phyloP scores from a whole-genome alignment of 2,329 filamentous ascomycete species.

The Aspergillus sp. region DNA sequence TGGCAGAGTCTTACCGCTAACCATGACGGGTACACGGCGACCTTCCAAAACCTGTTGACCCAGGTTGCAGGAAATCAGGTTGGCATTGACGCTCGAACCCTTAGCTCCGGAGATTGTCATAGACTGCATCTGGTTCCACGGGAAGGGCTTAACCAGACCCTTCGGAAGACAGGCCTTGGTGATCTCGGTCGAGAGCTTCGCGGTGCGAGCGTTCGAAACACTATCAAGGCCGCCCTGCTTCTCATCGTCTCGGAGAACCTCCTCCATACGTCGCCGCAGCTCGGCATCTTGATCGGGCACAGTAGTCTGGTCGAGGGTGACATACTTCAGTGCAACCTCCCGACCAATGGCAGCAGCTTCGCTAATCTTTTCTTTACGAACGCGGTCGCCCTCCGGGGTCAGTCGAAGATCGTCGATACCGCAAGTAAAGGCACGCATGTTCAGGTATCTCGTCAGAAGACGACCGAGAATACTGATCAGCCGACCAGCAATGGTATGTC shows the following conservation, averaged over 20 bases:
- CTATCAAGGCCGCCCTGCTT: conserved; percentile 91
- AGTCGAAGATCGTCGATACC: conserved; percentile 94
- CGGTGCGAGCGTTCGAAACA: conserved; percentile 73
- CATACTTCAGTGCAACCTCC: conserved; percentile 81
- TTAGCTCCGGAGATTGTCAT: conserved; percentile 98
- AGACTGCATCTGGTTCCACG: conserved; percentile 96
- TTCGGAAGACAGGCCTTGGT: conserved; percentile 77
- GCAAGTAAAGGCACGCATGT: conserved; percentile 94
- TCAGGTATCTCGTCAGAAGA: conserved; percentile 82
- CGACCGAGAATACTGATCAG: conserved; percentile 86
- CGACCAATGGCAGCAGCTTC: conserved; percentile 71
- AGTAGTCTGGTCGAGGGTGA: conserved; percentile 70
- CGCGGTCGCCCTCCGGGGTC: conserved; percentile 73
- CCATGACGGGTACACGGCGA: conserved; percentile 92
- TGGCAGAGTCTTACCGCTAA: conserved; percentile 92
- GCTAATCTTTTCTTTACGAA: conserved; percentile 67
- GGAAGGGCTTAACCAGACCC: conserved; percentile 87
- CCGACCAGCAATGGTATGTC: conserved; percentile 81
- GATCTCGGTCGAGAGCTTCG: conserved; percentile 72
- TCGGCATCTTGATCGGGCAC: conserved; percentile 67
- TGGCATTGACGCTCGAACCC: conserved; percentile 89
- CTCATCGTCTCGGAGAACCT: conserved; percentile 83
- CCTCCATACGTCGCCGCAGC: conserved; percentile 76
- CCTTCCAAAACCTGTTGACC: conserved; percentile 97
- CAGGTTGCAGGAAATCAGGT: conserved; percentile 95